Evolutionary conservation across 192 early-diverging fungal genomes (phyloP), one percentile per base, ranked within the genome.

Genomic region (Geosiphon pyriformis): DNA sequence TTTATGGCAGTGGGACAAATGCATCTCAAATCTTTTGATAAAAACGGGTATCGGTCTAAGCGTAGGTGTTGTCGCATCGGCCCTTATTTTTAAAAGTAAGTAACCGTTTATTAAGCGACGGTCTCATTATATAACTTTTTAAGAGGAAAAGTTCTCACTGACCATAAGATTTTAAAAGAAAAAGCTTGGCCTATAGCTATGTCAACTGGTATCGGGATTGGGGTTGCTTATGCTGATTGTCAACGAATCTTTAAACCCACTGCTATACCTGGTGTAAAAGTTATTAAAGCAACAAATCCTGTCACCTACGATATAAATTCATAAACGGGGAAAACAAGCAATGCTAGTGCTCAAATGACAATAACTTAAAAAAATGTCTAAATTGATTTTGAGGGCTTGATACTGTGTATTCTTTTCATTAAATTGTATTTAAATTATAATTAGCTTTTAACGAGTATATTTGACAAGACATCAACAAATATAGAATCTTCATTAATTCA

Each of bases 161-260:
- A 23, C 63, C 56, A 58, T 42, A 32, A 29, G 26, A n/a, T 68
- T 62, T 56, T 12, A 47, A n/a, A 70, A 90, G 88, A 86, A 81
- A 81, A 86, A 72, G 85, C 82, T 54, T 94, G 91, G 91, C 92
- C 92, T 42, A 88, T 94, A 69, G 87, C 90, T 53, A 79, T 92
- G 52, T 80, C 87, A 10, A 89, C 88, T 30, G 92, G 92, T 26
- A 86, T 88, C 52, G 92, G 91, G 32, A 79, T 91, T 30, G 92
- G 92, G 56, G 83, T 88, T 17, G 86, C 92, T 29, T 88, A 92
- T 65, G 87, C 88, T 31, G 87, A 94, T 50, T 89, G 88, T 65
- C 85, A 91, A 76, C 77, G 77, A 60, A 76, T 73, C 59, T 84
- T 84, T 74, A 79, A 82, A 57, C 83, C 78, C 31, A 72, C 56